A percentile compares a stretch with the other conserved stretches of the same genome.
These are phyloP conservation scores for Fusarium burgessii DNA, from an alignment of 2,329 filamentous ascomycete genomes.

Conservation along the genomic window DNA sequence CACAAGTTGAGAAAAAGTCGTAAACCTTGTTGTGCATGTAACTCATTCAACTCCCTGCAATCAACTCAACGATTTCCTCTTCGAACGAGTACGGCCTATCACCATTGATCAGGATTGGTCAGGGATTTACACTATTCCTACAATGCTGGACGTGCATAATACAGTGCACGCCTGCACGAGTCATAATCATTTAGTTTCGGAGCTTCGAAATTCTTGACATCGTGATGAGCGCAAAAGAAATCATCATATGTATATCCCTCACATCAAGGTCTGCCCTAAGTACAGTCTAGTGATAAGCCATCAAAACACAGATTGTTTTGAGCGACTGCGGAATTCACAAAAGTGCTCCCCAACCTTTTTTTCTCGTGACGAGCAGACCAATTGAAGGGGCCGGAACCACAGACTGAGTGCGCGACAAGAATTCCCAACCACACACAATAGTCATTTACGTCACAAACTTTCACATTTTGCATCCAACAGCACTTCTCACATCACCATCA, in stretches of 20 bases:
- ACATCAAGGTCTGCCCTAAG: slow-evolving; percentile 22
- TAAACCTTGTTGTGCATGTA: slow-evolving; percentile 7
- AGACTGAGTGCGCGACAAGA: slow-evolving; percentile 24
- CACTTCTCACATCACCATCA: slow-evolving; percentile 34
- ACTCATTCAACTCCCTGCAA: background rate
- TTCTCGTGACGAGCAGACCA: slow-evolving; percentile 25
- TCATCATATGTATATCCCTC: slow-evolving; percentile 25
- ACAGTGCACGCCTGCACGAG: slow-evolving; percentile 40
- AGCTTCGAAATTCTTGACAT: slow-evolving; percentile 39
- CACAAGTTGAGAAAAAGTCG: background rate
- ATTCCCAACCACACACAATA: slow-evolving; percentile 31
- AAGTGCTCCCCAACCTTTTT: slow-evolving; percentile 39
- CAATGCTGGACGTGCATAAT: slow-evolving; percentile 3
- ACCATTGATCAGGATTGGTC: slow-evolving; percentile 12
- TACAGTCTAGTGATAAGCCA: slow-evolving; percentile 38
- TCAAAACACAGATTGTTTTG: slow-evolving; percentile 28
- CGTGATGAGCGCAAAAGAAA: slow-evolving; percentile 20
- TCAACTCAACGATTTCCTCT: slow-evolving; percentile 3
- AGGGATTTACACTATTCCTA: slow-evolving; percentile 17
- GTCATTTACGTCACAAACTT: slow-evolving; percentile 42
- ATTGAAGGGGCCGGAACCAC: slow-evolving; percentile 33
- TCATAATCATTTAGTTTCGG: slow-evolving; percentile 45
- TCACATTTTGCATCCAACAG: slow-evolving; percentile 22
- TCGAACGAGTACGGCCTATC: background rate
- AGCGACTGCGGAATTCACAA: slow-evolving; percentile 29